phyloP scores from a whole-genome alignment of 108 stramenopile species.

The Bacterosira constricta region DNA sequence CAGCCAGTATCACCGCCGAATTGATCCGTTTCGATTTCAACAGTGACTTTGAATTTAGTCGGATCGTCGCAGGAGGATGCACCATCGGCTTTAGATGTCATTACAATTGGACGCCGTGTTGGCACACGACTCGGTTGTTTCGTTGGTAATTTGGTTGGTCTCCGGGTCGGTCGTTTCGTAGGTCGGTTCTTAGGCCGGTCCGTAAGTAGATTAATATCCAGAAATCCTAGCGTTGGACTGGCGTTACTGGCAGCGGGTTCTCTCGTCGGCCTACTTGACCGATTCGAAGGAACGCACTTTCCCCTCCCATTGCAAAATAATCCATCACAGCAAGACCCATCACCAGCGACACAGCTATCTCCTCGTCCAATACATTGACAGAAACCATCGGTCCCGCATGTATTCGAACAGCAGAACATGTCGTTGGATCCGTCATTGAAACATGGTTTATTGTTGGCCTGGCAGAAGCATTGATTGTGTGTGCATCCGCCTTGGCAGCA shows the following conservation, averaged over 20 bases:
- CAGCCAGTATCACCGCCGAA: slow-evolving; percentile 34
- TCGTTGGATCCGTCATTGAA: slow-evolving; percentile 21
- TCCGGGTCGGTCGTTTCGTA: neutral
- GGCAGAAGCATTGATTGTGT: slow-evolving; percentile 8
- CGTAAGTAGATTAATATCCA: too few species aligned
- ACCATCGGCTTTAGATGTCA: slow-evolving; percentile 1
- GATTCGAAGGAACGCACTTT: slow-evolving; percentile 1
- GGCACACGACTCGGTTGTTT: neutral
- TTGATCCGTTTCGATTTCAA: slow-evolving; percentile 38
- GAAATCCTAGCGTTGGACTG: neutral
- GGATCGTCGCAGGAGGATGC: neutral
- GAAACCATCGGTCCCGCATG: slow-evolving; percentile 14
- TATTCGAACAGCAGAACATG: slow-evolving; percentile 24
- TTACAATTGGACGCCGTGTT: neutral
- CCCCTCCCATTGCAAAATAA: neutral
- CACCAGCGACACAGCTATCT: neutral
- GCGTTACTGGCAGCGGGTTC: neutral
- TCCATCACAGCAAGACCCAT: neutral
- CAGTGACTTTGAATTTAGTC: slow-evolving; percentile 26
- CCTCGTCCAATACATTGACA: neutral
- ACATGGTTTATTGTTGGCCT: slow-evolving; percentile 5
- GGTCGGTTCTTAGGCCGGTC: neutral
- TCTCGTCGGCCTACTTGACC: neutral
- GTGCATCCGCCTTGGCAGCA: neutral
- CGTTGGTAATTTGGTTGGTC: neutral